Evolutionary conservation across 2,329 filamentous ascomycete genomes (phyloP), one percentile per base, ranked within the genome.

Genomic region (Pyricularia grisea): DNA sequence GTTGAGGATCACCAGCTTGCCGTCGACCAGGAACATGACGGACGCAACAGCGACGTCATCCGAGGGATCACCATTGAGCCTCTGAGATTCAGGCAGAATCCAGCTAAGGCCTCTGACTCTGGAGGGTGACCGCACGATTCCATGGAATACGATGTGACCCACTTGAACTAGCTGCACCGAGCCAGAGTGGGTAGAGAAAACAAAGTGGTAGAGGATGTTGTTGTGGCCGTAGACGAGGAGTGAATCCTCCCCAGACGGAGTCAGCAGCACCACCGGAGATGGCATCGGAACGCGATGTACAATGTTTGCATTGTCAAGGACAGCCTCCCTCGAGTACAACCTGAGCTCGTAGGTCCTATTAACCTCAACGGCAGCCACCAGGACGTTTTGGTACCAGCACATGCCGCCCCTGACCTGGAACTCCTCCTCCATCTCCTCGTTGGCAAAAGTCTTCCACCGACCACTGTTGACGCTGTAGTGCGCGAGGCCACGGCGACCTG

Each of bases 381-480:
- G 84, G 36, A 98, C 92, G 79, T 99, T 94, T 73, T 97, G 93
- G 76, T 97, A 94, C 95, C 95, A 99, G 77, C 94, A 98, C 94
- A 99, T 97, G 7, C 95, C 95, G 66, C 95, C 95, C 71, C 94
- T 86, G 17, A 99, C 92, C 28, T 93, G 88, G 76, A 99, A 99
- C 71, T 94, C 92, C 74, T 94, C 93, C 78, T 98, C 95, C 75
- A 90, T 86, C 33, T 86, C 87, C 30, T 89, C 86, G 74, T 94
- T 93, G 66, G 90, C 86, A 77, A 99, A 99, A 0, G 91, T 96
- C 77, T 97, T 97, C 95, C 95, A 99, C 70, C 95, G 87, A 31
- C 94, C 92, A 76, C 94, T 98, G 73, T 91, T 91, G 71, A 97
- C 88, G 75, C 95, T 98, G 79, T 99, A 99, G 78, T 99, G 95